Evolutionary conservation across 169 alveolate genomes (phyloP), one percentile per base, ranked within the genome.

Genomic region (Eimeria sp.): DNA sequence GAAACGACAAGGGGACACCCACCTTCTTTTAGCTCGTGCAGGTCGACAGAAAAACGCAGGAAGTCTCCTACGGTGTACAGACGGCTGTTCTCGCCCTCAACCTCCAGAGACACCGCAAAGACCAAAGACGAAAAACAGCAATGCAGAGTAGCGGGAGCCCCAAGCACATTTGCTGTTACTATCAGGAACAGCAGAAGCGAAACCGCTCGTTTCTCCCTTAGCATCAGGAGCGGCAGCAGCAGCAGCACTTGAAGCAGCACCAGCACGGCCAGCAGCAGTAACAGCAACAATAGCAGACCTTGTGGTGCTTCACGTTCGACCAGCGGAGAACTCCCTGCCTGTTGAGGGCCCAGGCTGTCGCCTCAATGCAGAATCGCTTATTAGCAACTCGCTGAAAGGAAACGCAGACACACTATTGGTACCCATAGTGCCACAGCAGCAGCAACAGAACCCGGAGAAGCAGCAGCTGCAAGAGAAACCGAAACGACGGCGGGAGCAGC

Each of bases 261-360:
- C 87, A 23, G 87, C 14, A 23, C 58, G 9, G 8, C 18, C 37
- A 77, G 87, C 37, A 25, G 87, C 66, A 46, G 64, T 11, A 46
- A 60, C 76, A 37, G 76, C 58, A 54, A 56, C 72, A 56, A 30
- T 30, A 37, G 40, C 95, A 43, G 27, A 91, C 95, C 90, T 77
- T 76, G 85, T 58, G 88, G 25, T 91, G 95, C 85, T 78, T 91
- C 54, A 91, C 71, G 85, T 91, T 91, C 25, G 95, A 91, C 89
- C 90, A 91, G 56, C 95, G 95, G 62, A 91, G 95, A 62, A 78
- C 95, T 46, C 95, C 95, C 37, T 89, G 83, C 58, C 95, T 82
- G 83, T 91, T 91, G 58, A 91, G 72, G 74, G 95, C 87, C 95
- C 95, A 91, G 20, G 88, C 90, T 13, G 43, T n/a, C 4, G 74